Base-by-base conservation (phyloP, 2,329 filamentous ascomycete species). In the Clarireedia hainanense region DNA sequence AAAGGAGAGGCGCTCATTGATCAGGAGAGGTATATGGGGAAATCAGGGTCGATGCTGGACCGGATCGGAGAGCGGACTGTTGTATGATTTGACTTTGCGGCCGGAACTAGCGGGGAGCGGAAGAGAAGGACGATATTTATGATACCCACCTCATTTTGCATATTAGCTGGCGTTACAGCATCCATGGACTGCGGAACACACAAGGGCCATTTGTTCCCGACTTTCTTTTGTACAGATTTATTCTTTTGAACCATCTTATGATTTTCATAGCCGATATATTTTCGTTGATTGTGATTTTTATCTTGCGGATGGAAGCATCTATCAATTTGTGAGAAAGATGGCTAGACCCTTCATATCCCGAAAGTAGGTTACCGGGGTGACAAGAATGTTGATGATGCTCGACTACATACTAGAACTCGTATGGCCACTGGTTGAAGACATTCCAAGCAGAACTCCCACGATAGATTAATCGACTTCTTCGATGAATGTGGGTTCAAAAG, bases 101-200 rank as follows among this genome's bases (percentile, higher is more conserved):
- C 10, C 12, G 40, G 17, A n/a, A 20, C 17, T 2, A 15, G 10
- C 12, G 27, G 36, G 20, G 4, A 45, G 7, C 15, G 15, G 39
- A 14, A 37, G 3, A 27, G 42, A 12, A 30, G 47, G 37, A 55
- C 9, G 47, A 45, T 46, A 30, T 55, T 20, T 45, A 26, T 45
- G 52, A 55, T 55, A 55, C 52, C 52, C 52, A 50, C 34, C 27
- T 50, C 27, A 45, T 55, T 50, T 34, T 55, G 20, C 14, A 50
- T 50, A 50, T 45, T 43, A 17, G 24, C 15, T 40, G 52, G 52
- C 47, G 52, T 36, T 27, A 37, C 20, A 17, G 42, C 20, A 50
- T 45, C 39, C 1, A 42, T 15, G 40, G 26, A 17, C n/a, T 24
- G 6, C 6, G 12, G 6, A 46, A n/a, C 17, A 24, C 14, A n/a